Percentiles rank a stretch among this genome's conserved stretches.
Conservation (phyloP, 2,329 filamentous ascomycete genomes). For the Botryotinia globosa region DNA sequence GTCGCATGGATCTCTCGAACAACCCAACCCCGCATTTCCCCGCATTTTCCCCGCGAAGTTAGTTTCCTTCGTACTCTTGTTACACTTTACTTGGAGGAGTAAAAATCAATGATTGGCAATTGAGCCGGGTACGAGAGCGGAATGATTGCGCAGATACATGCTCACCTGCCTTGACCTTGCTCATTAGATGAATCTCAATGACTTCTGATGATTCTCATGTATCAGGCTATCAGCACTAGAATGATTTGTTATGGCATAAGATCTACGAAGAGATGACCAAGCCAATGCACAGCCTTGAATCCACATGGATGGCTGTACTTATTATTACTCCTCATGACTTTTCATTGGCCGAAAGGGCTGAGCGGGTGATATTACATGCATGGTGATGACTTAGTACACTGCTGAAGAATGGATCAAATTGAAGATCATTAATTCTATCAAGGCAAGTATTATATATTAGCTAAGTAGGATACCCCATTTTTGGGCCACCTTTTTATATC, state of each 20-base stretch:
- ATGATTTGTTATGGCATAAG: not conserved
- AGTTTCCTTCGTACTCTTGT: not conserved
- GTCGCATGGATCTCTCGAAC: not conserved
- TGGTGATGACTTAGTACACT: not conserved
- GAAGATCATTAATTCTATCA: not conserved
- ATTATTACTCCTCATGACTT: not conserved
- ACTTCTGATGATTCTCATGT: not conserved
- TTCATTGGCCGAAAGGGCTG: not conserved
- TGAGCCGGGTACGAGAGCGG: not conserved
- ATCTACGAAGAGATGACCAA: not conserved
- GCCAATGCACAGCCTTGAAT: not conserved
- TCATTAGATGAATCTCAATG: not conserved
- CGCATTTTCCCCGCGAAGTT: no score
- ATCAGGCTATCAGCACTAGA: no score
- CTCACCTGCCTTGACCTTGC: not conserved
- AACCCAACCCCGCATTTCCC: not conserved
- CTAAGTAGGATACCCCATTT: no score
- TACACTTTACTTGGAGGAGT: no score
- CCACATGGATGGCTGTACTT: not conserved
- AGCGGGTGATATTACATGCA: not conserved
- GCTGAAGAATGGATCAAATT: not conserved
- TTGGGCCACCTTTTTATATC: no score
- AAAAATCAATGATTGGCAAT: not conserved
- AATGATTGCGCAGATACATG: not conserved
- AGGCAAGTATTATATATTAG: not conserved